Evolutionary conservation across 306 rosid species (phyloP).

Genomic region (Cicer pinnatifidum): DNA sequence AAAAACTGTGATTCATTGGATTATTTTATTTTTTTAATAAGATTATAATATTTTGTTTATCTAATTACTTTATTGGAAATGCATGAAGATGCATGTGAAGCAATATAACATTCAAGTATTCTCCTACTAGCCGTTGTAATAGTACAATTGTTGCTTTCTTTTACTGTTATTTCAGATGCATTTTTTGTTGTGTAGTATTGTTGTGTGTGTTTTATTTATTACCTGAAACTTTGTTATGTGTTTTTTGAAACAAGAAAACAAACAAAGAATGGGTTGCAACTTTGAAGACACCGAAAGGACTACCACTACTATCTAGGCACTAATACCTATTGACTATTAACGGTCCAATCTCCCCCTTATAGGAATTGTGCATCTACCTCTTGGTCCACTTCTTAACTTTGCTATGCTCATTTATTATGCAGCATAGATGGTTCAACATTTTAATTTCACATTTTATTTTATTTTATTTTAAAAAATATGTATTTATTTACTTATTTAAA

Average conservation of each 20-base stretch:
- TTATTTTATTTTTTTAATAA: too few species aligned
- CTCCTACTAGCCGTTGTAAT: conserved; percentile 60
- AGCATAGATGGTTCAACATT: too few species aligned
- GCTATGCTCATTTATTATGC: neutral
- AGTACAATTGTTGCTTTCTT: neutral
- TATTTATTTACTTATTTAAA: too few species aligned
- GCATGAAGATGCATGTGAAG: conserved; percentile 41
- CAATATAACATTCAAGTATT: conserved; percentile 8
- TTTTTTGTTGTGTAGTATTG: conserved; percentile 41
- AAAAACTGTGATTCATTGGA: too few species aligned
- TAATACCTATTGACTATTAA: conserved; percentile 5
- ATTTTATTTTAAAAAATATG: too few species aligned
- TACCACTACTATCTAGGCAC: conserved; percentile 1
- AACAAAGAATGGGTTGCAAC: conserved; percentile 24
- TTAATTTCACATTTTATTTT: too few species aligned
- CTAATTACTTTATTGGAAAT: conserved; percentile 24
- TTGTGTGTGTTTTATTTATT: conserved; percentile 2
- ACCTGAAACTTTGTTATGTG: conserved; percentile 28
- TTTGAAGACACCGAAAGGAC: conserved; percentile 43
- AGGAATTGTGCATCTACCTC: conserved; percentile 11
- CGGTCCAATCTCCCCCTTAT: conserved; percentile 42
- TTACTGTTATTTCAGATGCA: conserved; percentile 33
- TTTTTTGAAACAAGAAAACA: conserved; percentile 22
- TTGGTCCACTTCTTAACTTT: conserved; percentile 38
- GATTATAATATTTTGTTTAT: neutral